Evolutionary conservation across 805 yeast species (phyloP), one percentile per base, ranked within the genome.

Genomic region (Metschnikowia similis): DNA sequence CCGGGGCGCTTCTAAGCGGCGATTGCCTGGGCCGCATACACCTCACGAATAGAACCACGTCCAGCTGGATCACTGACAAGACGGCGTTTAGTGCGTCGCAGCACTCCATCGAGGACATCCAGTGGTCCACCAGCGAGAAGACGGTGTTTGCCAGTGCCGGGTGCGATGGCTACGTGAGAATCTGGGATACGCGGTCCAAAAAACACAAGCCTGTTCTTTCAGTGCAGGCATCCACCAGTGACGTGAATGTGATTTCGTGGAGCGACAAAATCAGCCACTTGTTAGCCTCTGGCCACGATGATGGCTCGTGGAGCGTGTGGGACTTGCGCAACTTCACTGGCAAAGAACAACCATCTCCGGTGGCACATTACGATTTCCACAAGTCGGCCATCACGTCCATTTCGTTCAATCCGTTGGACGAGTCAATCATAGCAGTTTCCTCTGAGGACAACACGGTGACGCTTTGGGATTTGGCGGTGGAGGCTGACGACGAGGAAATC

Each of bases 291-390:
- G 99, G 99, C 59, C 97, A 94, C 65, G 99, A 94, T 67, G 96
- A 91, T 66, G 99, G 99, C 56, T 72, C 83, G 30, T 94, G 98
- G 97, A 90, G 96, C 40, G 94, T 94, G 41, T 94, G 99, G 99
- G 99, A 94, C 73, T 76, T 94, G 69, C 84, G 99, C 64, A 85
- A 59, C 82, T 94, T 77, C 77, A 85, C 57, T 80, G 75, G 55
- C 40, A 69, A 80, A 6, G 55, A 49, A 38, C 62, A 66, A 40
- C 85, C 86, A 4, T 70, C 84, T 7, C 97, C 98, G 11, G 98
- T 94, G 35, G 99, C 97, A 6, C 84, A 86, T 58, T 94, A 92
- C 65, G 89, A 87, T 60, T 94, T 94, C 87, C 98, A 94, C 74
- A 88, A 89, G 68, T 82, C 92, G 41, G 86, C 99, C 27, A 80